Evolutionary conservation across 805 yeast species (phyloP), one percentile per base, ranked within the genome.

Genomic region (Ascoidea tarda): DNA sequence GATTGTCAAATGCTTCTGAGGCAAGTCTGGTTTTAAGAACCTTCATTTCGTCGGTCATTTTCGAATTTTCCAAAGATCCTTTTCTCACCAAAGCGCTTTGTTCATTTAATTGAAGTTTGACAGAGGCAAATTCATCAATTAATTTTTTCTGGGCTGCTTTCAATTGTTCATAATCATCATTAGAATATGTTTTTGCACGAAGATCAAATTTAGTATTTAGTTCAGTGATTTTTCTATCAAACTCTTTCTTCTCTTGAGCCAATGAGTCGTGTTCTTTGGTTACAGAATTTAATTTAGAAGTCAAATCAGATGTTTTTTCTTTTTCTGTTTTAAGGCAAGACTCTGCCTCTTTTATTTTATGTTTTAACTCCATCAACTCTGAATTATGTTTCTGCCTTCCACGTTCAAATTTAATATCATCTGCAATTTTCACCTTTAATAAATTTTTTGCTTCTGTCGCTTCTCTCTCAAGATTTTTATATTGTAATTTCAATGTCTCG

Each of bases 11-110:
- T 5, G 81, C 72, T 50, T 80, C 82, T n/a, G 82, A 72, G 1
- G 84, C 82, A n/a, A 81, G 62, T 58, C 86, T 73, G 1, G 82
- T 76, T 57, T 82, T 84, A 12, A 85, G 64, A 58, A 83, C 67
- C 38, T 74, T 72, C 51, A 82, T 60, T 54, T 83, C 87, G 48
- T 83, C 79, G 31, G 71, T 67, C 48, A 82, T 62, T 66, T 75
- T 63, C 59, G 70, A 63, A 49, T 69, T 70, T 21, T 67, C 71
- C 33, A 67, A 67, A 6, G 66, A 59, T 59, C 78, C 81, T 45
- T 69, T 74, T 48, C 77, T 68, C 51, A 79, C 58, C 3, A 68
- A 60, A 6, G 79, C 80, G 54, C 72, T 67, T 21, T 69, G 71
- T 53, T 80, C 84, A 54, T 78, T 75, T 28, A 81, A 62, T 54